phyloP scores from a whole-genome alignment of 768 basidiomycete species.

The Cystobasidium tubakii region DNA sequence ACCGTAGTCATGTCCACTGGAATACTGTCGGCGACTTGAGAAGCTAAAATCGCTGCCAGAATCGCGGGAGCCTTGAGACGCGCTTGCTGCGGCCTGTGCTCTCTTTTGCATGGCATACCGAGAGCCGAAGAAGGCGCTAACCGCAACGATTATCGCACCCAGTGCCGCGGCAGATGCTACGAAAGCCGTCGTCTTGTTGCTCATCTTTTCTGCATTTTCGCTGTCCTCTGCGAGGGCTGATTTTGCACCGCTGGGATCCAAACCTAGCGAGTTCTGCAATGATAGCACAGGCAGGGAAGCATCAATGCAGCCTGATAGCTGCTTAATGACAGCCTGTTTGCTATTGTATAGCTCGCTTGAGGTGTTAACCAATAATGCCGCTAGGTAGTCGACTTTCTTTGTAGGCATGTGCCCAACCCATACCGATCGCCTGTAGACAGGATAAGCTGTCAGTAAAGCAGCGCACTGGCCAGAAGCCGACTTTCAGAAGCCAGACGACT shows the following conservation, averaged over 20 bases:
- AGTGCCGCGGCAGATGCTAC: constrained; percentile 45
- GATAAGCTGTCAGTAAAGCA: constrained; percentile 54
- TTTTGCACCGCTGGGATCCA: background rate
- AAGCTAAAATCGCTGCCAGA: background rate
- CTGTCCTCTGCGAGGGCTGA: background rate
- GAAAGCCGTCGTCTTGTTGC: constrained; percentile 45
- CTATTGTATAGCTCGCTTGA: constrained; percentile 41
- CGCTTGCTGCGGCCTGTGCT: background rate
- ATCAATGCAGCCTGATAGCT: constrained; percentile 39
- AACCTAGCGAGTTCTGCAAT: constrained; percentile 11
- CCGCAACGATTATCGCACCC: constrained; percentile 42
- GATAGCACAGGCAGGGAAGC: constrained; percentile 12
- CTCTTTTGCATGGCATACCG: constrained; percentile 34
- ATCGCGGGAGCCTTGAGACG: background rate
- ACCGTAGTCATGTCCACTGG: background rate
- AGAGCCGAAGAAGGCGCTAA: constrained; percentile 43
- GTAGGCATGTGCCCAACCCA: constrained; percentile 67
- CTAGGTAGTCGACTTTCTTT: constrained; percentile 58
- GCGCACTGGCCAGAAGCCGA: too few relatives aligned
- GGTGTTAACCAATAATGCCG: constrained; percentile 46
- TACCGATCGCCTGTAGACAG: constrained; percentile 54
- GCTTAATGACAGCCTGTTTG: constrained; percentile 33
- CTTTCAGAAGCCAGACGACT: too few relatives aligned
- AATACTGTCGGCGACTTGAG: background rate
- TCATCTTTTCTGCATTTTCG: background rate